phyloP scores from a whole-genome alignment of 352 stramenopile species.

The Phytophthora meadii region DNA sequence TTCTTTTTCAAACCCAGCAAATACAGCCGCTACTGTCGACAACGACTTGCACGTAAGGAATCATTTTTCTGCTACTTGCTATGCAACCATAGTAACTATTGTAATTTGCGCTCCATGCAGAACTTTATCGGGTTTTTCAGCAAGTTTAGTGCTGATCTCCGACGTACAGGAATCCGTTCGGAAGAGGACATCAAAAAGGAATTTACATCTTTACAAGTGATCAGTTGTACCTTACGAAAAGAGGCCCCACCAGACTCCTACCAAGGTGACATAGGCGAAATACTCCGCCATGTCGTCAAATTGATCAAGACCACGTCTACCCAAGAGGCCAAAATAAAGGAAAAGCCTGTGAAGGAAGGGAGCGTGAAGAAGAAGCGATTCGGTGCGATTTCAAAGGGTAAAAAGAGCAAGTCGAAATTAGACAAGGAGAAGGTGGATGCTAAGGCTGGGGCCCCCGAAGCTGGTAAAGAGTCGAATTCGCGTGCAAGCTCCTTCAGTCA shows the following conservation, averaged over 20 bases:
- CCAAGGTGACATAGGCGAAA: constrained; percentile 35
- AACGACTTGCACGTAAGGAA: constrained; percentile 62
- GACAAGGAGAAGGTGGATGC: constrained; percentile 45
- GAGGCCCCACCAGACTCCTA: constrained; percentile 35
- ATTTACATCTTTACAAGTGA: constrained; percentile 59
- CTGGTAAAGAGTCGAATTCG: constrained; percentile 41
- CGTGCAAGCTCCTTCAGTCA: constrained; percentile 51
- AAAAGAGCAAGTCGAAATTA: constrained; percentile 41
- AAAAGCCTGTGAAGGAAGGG: constrained; percentile 58
- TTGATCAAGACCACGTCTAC: constrained; percentile 70
- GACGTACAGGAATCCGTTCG: constrained; percentile 71
- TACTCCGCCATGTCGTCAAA: constrained; percentile 65
- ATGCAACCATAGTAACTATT: constrained; percentile 3
- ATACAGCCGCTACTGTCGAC: constrained; percentile 54
- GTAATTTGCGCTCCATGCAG: constrained; percentile 21
- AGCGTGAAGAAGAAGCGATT: constrained; percentile 57
- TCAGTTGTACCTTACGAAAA: constrained; percentile 51
- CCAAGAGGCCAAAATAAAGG: constrained; percentile 54
- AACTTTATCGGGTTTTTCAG: constrained; percentile 77
- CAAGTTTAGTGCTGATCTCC: constrained; percentile 70
- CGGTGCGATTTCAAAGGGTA: constrained; percentile 40
- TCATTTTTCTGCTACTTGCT: not conserved
- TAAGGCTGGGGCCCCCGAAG: constrained; percentile 15
- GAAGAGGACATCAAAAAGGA: constrained; percentile 74
- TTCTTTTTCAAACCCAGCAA: constrained; percentile 53